Percentiles rank a stretch among this genome's conserved stretches.
phyloP scores from a whole-genome alignment of 441 rosid species.

The Pelargonium exstipulatum region DNA sequence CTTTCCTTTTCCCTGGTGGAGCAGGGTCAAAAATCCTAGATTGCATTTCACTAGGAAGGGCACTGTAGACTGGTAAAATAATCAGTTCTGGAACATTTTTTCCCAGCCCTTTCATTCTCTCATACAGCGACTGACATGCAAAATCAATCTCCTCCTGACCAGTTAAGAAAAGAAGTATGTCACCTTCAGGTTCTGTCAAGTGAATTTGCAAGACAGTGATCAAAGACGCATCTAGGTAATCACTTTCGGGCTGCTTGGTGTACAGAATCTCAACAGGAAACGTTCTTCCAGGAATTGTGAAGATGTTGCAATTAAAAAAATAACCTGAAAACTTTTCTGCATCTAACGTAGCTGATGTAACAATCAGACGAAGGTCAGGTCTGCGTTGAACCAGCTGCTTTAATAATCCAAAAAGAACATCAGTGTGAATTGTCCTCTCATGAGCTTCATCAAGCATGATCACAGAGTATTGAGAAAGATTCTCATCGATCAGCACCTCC shows the following conservation, averaged over 20 bases:
- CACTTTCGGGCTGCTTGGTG: conserved; percentile 77
- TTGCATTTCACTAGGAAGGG: conserved; percentile 89
- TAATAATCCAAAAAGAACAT: conserved; percentile 77
- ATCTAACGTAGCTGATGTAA: conserved; percentile 84
- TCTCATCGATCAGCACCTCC: conserved; percentile 67
- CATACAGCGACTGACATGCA: conserved; percentile 78
- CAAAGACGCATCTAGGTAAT: conserved; percentile 76
- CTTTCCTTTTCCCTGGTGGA: conserved; percentile 79
- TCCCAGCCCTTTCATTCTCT: conserved; percentile 75
- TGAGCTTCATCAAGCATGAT: conserved; percentile 91
- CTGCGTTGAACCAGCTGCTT: conserved; percentile 69
- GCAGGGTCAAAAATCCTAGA: conserved; percentile 80
- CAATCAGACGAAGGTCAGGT: conserved; percentile 68
- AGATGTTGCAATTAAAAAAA: conserved; percentile 71
- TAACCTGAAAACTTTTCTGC: conserved; percentile 88
- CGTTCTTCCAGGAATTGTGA: conserved; percentile 85
- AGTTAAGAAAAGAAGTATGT: conserved; percentile 70
- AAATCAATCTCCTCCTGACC: conserved; percentile 93
- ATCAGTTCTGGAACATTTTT: conserved; percentile 76
- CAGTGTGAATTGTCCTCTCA: conserved; percentile 84
- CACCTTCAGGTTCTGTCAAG: conserved; percentile 86
- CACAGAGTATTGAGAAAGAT: conserved; percentile 66
- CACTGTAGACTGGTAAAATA: conserved; percentile 77
- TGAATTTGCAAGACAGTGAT: conserved; percentile 78
- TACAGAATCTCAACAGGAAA: conserved; percentile 79